Base-by-base conservation (phyloP, 2,329 filamentous ascomycete species). In the Colletotrichum acutatum region DNA sequence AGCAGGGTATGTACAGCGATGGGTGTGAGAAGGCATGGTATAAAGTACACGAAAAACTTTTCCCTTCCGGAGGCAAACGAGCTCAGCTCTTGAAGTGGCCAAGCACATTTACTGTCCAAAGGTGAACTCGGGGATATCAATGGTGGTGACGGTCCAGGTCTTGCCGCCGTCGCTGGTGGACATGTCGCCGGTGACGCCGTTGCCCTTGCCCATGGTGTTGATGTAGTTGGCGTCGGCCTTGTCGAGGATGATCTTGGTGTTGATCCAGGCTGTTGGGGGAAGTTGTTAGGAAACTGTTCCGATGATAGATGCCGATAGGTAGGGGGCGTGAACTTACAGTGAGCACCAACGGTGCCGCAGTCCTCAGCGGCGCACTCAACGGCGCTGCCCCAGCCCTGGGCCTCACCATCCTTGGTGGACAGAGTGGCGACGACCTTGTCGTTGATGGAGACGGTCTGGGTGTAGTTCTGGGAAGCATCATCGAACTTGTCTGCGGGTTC, bases 331-430 rank as follows among this genome's bases (percentile, higher is more conserved):
- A 4, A 49, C 59, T 61, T 61, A 61, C 59, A 71, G 64, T 71
- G 68, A 53, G 68, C 68, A 53, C 68, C 68, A 1, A 79, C 66
- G 2, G 75, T 78, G 76, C 94, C 94, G 86, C 94, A 95, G 85
- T 93, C 92, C 82, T 95, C 92, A 80, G 91, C 92, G 67, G 91
- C 94, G 80, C 90, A 90, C 79, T 93, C 90, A 22, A 86, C 82
- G 0, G 84, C 80, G 52, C 81, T 83, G 2, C 84, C 84, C 80
- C 83, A 86, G 74, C 84, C 84, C 78, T 81, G 75, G 4, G 84
- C 84, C 8, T 83, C 76, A 28, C 81, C 84, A 71, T 83, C 82
- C 65, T 79, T 83, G 60, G 86, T 87, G 1, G 85, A 86, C 2
- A 87, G 80, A 0, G 81, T 85, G 0, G 83, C 84, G 34, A 87